Percentiles rank a stretch among this genome's conserved stretches.
These are phyloP conservation scores for Pterocarpus santalinus DNA, from an alignment of 306 rosid species.

Conservation along the genomic window DNA sequence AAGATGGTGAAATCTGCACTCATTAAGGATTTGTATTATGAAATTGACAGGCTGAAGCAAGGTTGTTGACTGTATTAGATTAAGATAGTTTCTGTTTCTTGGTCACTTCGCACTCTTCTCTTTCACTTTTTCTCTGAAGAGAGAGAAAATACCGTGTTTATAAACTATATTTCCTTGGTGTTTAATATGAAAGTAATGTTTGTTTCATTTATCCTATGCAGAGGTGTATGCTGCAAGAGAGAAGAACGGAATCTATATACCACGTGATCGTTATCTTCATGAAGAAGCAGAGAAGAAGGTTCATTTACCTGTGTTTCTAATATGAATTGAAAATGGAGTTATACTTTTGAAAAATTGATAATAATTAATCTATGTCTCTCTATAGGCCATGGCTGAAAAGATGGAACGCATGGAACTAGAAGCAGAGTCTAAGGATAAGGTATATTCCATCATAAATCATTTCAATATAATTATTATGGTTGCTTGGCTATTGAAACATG, in stretches of 20 bases:
- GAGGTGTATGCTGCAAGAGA: constrained; percentile 99
- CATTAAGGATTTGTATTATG: constrained; percentile 96
- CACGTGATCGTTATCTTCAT: constrained; percentile 96
- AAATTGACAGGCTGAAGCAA: constrained; percentile 96
- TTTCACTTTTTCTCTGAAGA: not conserved
- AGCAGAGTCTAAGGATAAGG: constrained; percentile 96
- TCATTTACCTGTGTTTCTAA: constrained; percentile 20
- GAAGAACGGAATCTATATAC: constrained; percentile 98
- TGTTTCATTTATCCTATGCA: constrained; percentile 43
- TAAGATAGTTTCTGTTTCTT: constrained; percentile 39
- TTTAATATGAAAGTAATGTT: not conserved
- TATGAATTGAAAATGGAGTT: constrained; percentile 5
- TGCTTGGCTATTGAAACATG: constrained; percentile 37
- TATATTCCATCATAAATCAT: constrained; percentile 44
- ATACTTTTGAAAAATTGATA: constrained; percentile 29
- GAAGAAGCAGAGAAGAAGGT: constrained; percentile 99
- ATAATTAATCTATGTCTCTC: constrained; percentile 37
- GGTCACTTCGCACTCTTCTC: constrained; percentile 3
- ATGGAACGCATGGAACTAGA: constrained; percentile 96
- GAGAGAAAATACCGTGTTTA: not conserved
- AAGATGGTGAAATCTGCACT: constrained; percentile 99
- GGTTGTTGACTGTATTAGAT: constrained; percentile 57
- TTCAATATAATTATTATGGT: constrained; percentile 28
- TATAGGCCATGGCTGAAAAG: constrained; percentile 95
- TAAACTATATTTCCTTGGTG: not conserved